These are phyloP conservation scores for Odonthalia washingtoniensis DNA, from an alignment of 31 red algal genomes.

Conservation along the genomic window DNA sequence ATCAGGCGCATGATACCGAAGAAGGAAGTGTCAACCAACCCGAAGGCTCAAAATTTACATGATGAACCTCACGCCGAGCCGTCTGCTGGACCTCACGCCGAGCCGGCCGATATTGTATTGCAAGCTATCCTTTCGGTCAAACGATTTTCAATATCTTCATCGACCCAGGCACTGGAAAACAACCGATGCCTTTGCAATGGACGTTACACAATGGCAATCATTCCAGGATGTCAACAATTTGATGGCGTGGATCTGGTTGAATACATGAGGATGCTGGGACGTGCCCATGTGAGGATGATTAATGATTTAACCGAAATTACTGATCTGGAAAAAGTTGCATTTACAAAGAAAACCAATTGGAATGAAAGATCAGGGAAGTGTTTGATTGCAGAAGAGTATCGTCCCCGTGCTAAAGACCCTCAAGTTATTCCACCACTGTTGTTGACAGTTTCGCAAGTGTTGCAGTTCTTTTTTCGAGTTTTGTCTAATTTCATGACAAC, in stretches of 20 bases:
- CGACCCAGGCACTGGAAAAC: too few relatives aligned
- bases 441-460: background rate
- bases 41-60: too few relatives aligned
- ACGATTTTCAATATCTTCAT: too few relatives aligned
- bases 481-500: constrained; percentile 12
- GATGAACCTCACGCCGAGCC: too few relatives aligned
- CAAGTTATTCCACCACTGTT: constrained; percentile 24
- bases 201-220: too few relatives aligned
- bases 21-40: too few relatives aligned
- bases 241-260: constrained; percentile 24
- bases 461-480: constrained; percentile 34
- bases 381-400: background rate
- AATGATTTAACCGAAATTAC: background rate
- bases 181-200: too few relatives aligned
- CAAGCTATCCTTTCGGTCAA: too few relatives aligned
- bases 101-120: too few relatives aligned
- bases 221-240: constrained; percentile 54
- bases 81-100: too few relatives aligned
- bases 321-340: constrained; percentile 6
- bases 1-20: too few relatives aligned
- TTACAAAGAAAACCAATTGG: constrained; percentile 23
- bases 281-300: constrained; percentile 27
- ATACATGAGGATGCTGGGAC: constrained; percentile 30
- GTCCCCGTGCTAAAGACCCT: background rate
- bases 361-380: constrained; percentile 10